A percentile compares a stretch with the other conserved stretches of the same genome.
phyloP scores from a whole-genome alignment of 2,329 filamentous ascomycete genomes.

The Bipolaris bicolor region DNA sequence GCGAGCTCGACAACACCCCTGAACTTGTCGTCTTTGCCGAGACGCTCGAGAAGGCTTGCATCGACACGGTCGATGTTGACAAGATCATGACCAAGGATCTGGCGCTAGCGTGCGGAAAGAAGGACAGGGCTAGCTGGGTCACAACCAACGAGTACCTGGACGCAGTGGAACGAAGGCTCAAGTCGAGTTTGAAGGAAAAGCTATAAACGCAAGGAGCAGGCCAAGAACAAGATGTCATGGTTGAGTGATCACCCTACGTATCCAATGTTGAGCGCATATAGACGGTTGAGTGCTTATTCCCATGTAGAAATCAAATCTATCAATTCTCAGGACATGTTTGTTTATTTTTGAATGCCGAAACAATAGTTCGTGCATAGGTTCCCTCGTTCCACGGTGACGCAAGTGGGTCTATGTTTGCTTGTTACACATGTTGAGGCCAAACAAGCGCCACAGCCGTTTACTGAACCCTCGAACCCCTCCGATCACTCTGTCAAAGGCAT shows the following conservation, averaged over 20 bases:
- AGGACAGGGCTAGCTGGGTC: conserved; percentile 81
- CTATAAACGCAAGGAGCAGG: conserved; percentile 55
- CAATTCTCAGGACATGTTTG: background rate
- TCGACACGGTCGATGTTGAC: conserved; percentile 92
- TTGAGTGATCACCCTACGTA: conserved; percentile 9
- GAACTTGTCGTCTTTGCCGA: conserved; percentile 92
- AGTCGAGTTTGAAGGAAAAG: conserved; percentile 79
- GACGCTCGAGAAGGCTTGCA: conserved; percentile 87
- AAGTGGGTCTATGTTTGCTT: conserved; percentile 28
- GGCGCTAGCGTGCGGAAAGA: conserved; percentile 92
- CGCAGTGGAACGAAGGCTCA: conserved; percentile 89
- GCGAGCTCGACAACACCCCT: conserved; percentile 89
- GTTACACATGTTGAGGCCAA: conserved; percentile 33
- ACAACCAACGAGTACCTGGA: conserved; percentile 88
- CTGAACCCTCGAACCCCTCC: conserved; percentile 1
- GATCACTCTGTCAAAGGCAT: background rate
- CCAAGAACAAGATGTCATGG: background rate
- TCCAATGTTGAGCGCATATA: conserved; percentile 1
- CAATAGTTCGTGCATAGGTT: conserved; percentile 20
- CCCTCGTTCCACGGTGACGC: conserved; percentile 31
- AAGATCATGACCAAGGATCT: conserved; percentile 99
- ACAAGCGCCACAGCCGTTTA: conserved; percentile 14
- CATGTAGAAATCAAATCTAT: background rate
- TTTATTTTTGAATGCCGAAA: background rate
- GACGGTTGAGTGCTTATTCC: conserved; percentile 3